Percentiles rank a stretch among this genome's conserved stretches.
Evolutionary conservation across 106 monocot genomes (phyloP).

Genomic region (Triglochin maritima): DNA sequence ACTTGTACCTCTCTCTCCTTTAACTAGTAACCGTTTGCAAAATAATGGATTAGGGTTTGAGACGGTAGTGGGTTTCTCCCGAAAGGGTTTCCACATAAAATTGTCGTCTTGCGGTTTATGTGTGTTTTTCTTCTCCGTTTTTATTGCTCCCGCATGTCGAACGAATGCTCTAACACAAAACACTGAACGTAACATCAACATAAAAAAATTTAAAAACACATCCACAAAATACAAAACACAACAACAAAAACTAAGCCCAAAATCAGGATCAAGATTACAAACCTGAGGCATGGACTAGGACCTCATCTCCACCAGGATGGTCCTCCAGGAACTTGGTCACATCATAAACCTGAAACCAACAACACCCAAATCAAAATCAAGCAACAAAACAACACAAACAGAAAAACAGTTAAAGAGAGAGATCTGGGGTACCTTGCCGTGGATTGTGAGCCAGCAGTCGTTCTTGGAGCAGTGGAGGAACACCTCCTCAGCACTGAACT

Average conservation of each 20-base stretch:
- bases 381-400: not conserved
- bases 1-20: too few species aligned
- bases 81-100: too few species aligned
- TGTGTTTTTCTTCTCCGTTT: too few species aligned
- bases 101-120: too few species aligned
- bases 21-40: too few species aligned
- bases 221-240: not conserved
- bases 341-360: constrained; percentile 13
- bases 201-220: not conserved
- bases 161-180: too few species aligned
- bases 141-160: too few species aligned
- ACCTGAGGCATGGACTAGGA: constrained; percentile 16
- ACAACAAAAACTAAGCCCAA: not conserved
- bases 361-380: not conserved
- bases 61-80: too few species aligned
- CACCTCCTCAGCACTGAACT: constrained; percentile 5
- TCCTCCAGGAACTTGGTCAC: constrained; percentile 21
- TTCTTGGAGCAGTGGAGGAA: constrained; percentile 5
- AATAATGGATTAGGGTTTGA: too few species aligned
- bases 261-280: not conserved
- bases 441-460: constrained; percentile 13
- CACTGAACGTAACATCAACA: too few species aligned
- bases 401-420: not conserved
- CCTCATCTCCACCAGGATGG: constrained; percentile 26
- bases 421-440: constrained; percentile 2